phyloP scores from a whole-genome alignment of 129 eudicot genomes.

The Pulicaria dysenterica region DNA sequence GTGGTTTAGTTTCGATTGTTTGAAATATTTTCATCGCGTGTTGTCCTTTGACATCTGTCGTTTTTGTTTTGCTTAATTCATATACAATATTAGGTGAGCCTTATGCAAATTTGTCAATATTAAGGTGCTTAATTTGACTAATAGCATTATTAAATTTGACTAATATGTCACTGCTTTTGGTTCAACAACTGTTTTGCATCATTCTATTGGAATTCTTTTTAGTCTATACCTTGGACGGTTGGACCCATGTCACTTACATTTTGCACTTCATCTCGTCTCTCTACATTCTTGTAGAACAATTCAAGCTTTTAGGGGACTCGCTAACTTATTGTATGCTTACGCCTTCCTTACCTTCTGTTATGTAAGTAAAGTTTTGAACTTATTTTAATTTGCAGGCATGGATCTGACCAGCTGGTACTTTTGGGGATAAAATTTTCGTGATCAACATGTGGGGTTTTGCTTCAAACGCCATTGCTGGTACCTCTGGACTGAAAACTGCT shows the following conservation, averaged over 20 bases:
- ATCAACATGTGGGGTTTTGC: conserved; percentile 58
- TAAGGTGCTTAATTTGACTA: conserved; percentile 10
- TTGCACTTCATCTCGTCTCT: not conserved
- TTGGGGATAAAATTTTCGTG: conserved; percentile 12
- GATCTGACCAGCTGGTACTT: conserved; percentile 21
- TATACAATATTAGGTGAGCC: conserved; percentile 18
- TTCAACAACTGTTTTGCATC: not conserved
- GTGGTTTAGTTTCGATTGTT: not conserved
- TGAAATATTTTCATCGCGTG: not conserved
- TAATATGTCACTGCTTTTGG: not conserved
- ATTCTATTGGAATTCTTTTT: not conserved
- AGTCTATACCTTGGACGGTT: not conserved
- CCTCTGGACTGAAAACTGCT: conserved; percentile 31
- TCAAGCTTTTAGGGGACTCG: not conserved
- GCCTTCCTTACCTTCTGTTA: not conserved
- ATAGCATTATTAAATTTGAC: not conserved
- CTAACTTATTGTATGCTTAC: conserved; percentile 1
- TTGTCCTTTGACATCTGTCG: not conserved
- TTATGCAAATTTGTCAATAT: not conserved
- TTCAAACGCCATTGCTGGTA: conserved; percentile 45
- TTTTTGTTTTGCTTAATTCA: not conserved
- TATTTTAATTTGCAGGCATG: conserved; percentile 30
- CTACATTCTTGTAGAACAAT: too few relatives aligned
- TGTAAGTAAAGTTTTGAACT: not conserved
- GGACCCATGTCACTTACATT: not conserved